phyloP scores from a whole-genome alignment of 169 alveolate species.

The Plasmodium coatneyi region DNA sequence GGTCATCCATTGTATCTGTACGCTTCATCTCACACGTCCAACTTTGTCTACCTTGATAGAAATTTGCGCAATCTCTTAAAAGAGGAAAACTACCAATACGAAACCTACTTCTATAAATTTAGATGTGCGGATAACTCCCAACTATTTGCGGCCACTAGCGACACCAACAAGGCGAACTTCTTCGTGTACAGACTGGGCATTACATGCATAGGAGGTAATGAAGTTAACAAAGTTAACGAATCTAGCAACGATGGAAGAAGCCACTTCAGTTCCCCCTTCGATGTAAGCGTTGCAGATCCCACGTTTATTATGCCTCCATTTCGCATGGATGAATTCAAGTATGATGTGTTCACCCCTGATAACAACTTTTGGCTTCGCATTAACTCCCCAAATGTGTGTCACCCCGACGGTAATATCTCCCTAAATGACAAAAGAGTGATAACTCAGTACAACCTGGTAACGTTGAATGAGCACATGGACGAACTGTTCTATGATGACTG shows the following conservation, averaged over 20 bases:
- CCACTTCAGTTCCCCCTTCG: neutral
- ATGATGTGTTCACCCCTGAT: conserved; percentile 16
- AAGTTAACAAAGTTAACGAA: neutral
- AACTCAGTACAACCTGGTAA: conserved; percentile 16
- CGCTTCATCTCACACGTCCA: conserved; percentile 18
- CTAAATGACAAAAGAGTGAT: conserved; percentile 23
- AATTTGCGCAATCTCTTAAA: conserved; percentile 15
- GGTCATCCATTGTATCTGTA: conserved; percentile 13
- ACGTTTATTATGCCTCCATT: conserved; percentile 30
- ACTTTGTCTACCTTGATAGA: conserved; percentile 28
- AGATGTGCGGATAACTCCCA: neutral
- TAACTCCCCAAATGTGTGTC: neutral
- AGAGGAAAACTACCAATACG: conserved; percentile 31
- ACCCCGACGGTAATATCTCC: neutral
- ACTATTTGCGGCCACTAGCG: conserved; percentile 4
- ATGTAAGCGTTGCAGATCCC: conserved; percentile 8
- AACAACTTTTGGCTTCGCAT: conserved; percentile 12
- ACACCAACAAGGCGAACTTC: neutral
- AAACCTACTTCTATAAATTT: conserved; percentile 40
- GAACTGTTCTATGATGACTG: conserved; percentile 27
- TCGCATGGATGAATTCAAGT: conserved; percentile 4
- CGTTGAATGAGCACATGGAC: conserved; percentile 9
- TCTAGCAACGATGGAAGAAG: neutral
- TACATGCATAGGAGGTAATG: neutral
- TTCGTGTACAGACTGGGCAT: conserved; percentile 3